Evolutionary conservation across 2,329 filamentous ascomycete genomes (phyloP), one percentile per base, ranked within the genome.

Genomic region (Ilyonectria sp.): DNA sequence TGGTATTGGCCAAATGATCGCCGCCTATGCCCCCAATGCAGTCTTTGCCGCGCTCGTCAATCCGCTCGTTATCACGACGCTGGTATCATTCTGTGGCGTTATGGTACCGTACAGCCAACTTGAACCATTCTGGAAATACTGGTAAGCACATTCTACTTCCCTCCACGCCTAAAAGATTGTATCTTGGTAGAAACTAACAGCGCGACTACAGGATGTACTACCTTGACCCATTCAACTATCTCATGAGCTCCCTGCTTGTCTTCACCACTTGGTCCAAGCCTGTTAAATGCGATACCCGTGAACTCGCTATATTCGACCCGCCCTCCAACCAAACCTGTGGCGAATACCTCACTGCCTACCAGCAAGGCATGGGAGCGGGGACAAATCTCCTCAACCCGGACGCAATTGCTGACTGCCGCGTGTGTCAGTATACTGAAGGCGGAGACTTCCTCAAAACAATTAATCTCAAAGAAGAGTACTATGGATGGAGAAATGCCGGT

Each of bases 401-500:
- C 11, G 88, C 84, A 0, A 87, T 80, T 0, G 72, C 75, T 0
- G 79, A 74, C 0, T 92, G 90, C 75, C 75, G 77, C 21, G 88
- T 91, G 0, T 93, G 91, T 71, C 82, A 87, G 70, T 92, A 88
- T 75, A 74, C 74, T 0, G 75, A 71, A 5, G 90, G 89, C 0
- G 82, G 82, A 1, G 89, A 90, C 63, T 92, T 90, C 70, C 75
- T 91, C 4, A 69, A 76, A 5, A 86, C 82, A 0, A 63, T 92
- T 10, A 90, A 91, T 72, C 70, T 92, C 4, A 81, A 81, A 2
- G 82, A 87, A 1, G 86, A 90, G 69, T 86, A 84, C 67, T 88
- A 88, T 70, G 89, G 89, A 0, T 92, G 90, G 90, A 83, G 90
- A 57, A 83, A 92, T 78, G 87, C 86, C 0, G 90, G 75, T 0